A percentile compares a stretch with the other conserved stretches of the same genome.
These are phyloP conservation scores for Arthrobotrys musiformis DNA, from an alignment of 2,329 filamentous ascomycete species.

Conservation along the genomic window DNA sequence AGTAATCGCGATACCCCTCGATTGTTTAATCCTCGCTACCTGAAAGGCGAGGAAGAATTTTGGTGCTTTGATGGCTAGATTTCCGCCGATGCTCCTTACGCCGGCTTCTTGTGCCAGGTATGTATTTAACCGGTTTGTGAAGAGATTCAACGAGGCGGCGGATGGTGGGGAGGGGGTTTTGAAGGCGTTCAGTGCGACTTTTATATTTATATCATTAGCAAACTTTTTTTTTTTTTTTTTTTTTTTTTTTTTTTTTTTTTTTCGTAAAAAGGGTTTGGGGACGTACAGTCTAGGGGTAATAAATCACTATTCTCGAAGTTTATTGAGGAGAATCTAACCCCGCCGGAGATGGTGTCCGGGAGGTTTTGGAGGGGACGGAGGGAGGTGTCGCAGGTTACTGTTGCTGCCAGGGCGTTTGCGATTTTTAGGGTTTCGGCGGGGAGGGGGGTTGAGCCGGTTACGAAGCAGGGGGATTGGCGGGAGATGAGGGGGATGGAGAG, in stretches of 20 bases:
- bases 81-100: conserved; percentile 68
- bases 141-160: conserved; percentile 66
- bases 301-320: conserved; percentile 68
- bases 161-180: conserved; percentile 66
- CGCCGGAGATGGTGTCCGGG: conserved; percentile 69
- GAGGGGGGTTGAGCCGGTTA: conserved; percentile 61
- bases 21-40: conserved; percentile 70
- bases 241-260: neutral
- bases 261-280: neutral
- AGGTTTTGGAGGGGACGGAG: conserved; percentile 67
- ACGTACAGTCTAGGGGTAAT: conserved; percentile 65
- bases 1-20: conserved; percentile 69
- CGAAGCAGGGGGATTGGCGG: conserved; percentile 37
- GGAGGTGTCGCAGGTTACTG: conserved; percentile 67
- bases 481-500: conserved; percentile 23
- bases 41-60: conserved; percentile 74
- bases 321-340: conserved; percentile 67
- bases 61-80: conserved; percentile 70
- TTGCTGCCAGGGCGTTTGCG: conserved; percentile 64
- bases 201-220: neutral
- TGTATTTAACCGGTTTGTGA: conserved; percentile 69
- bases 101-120: conserved; percentile 72
- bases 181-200: conserved; percentile 68
- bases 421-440: conserved; percentile 66
- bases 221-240: neutral